Conservation (phyloP, 1,284 basidiomycete species). For the Naganishia sp. region DNA sequence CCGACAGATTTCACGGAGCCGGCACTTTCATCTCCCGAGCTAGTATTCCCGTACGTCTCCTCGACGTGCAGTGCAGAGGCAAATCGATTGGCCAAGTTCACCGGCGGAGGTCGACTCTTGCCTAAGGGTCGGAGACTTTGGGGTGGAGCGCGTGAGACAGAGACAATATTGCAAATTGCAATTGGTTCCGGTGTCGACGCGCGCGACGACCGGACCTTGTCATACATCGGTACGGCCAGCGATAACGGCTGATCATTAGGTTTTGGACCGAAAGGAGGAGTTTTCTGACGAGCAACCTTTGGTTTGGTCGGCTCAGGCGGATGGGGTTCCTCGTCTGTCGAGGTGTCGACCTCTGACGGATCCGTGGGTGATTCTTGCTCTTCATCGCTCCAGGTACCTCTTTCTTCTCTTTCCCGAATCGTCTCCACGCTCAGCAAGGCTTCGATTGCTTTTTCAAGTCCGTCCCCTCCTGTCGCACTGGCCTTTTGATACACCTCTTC, state of each 20-base stretch:
- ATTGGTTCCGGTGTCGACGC: neutral
- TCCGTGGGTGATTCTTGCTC: neutral
- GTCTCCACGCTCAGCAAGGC: slow-evolving; percentile 28
- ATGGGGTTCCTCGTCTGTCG: neutral
- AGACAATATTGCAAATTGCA: neutral
- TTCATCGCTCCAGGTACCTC: slow-evolving; percentile 23
- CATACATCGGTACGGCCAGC: slow-evolving; percentile 18
- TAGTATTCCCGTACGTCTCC: slow-evolving; percentile 9
- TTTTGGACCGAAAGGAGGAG: slow-evolving; percentile 20
- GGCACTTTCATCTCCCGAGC: slow-evolving; percentile 30
- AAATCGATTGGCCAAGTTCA: slow-evolving; percentile 20
- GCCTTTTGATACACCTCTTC: slow-evolving; percentile 11
- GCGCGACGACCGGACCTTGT: slow-evolving; percentile 7
- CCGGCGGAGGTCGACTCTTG: neutral
- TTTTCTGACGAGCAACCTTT: slow-evolving; percentile 16
- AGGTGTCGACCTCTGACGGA: slow-evolving; percentile 5
- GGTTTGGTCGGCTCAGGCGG: neutral
- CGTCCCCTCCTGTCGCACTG: slow-evolving; percentile 1
- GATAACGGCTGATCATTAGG: slow-evolving; percentile 19
- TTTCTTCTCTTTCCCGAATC: slow-evolving; percentile 18
- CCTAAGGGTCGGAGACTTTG: neutral
- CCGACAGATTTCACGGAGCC: slow-evolving; percentile 17
- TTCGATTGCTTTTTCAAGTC: slow-evolving; percentile 27
- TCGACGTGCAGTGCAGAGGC: slow-evolving; percentile 2
- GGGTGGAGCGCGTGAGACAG: neutral